Percentiles rank a stretch among this genome's conserved stretches.
Conservation (phyloP, 2,329 filamentous ascomycete genomes). For the Diaporthe batatas region DNA sequence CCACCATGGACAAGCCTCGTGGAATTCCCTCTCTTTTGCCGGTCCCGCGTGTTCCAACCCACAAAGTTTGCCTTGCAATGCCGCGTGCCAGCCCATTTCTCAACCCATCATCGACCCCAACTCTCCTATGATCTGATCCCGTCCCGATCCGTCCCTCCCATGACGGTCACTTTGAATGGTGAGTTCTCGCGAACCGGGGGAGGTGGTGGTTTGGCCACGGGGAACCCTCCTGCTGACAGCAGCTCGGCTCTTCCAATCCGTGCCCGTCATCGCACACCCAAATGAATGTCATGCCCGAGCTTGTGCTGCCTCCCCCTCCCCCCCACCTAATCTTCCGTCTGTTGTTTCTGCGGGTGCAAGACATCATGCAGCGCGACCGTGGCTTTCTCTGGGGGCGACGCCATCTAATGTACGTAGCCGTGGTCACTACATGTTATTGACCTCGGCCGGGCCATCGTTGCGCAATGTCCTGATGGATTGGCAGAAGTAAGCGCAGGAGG, state of each 20-base stretch:
- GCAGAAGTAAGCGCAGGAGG: not conserved
- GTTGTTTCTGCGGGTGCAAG: slow-evolving; percentile 35
- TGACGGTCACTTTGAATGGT: not conserved
- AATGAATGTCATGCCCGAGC: slow-evolving; percentile 4
- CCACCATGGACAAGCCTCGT: not conserved
- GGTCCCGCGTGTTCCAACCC: slow-evolving; percentile 8
- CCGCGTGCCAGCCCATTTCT: not conserved
- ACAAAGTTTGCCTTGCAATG: slow-evolving; percentile 18
- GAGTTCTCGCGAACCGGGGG: not conserved
- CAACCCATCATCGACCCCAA: not conserved
- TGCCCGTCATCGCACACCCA: slow-evolving; percentile 28
- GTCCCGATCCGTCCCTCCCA: slow-evolving; percentile 29
- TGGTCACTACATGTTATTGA: not conserved
- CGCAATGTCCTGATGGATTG: not conserved
- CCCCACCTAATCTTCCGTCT: not conserved
- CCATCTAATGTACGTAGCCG: slow-evolving; percentile 34
- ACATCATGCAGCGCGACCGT: slow-evolving; percentile 36
- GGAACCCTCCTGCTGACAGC: not conserved
- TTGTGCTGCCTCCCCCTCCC: not conserved
- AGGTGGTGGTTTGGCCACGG: not conserved
- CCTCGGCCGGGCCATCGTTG: slow-evolving; percentile 18
- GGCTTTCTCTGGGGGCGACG: not conserved
- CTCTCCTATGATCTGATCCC: slow-evolving; percentile 17
- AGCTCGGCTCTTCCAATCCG: slow-evolving; percentile 7
- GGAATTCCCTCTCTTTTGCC: not conserved